Base-by-base conservation (phyloP, 768 basidiomycete species). In the Coprinopsis strossmayeri region DNA sequence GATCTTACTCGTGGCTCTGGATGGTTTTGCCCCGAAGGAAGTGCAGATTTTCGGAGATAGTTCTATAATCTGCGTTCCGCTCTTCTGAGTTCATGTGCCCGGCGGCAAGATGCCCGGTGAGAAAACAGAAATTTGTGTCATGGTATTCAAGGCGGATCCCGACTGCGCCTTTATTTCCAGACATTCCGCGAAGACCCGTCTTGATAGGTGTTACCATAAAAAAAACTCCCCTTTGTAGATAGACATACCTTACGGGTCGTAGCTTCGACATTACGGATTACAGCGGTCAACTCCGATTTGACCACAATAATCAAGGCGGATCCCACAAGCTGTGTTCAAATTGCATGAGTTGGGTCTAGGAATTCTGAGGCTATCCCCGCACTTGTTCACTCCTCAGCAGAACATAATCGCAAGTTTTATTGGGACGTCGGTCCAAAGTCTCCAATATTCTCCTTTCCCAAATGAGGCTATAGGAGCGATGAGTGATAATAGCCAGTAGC, bases 61-160 rank as follows among this genome's bases (percentile, higher is more conserved):
- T 98, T 47, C 77, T 71, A 59, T 93, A 98, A 65, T 99, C 96
- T 10, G 83, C 76, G 58, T 97, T 93, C 23, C 96, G 78, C 62
- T 98, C 96, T 27, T 86, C 84, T 2, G 91, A 72, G 58, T 95
- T 95, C 4, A 77, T 61, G 59, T 96, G 93, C 5, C 96, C 96
- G n/a, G 96, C 94, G 13, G 96, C 94, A 34, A 98, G 76, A 65
- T 98, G 96, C 2, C 91, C 91, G 7, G 95, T 97, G 53, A 99
- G 64, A 68, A 98, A 94, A 67, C 96, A 99, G 58, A 97, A 86
- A 48, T 79, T 87, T 7, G 94, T 89, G 60, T 94, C 92, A 55
- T 88, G 76, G 58, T 90, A 91, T 24, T 98, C 89, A 44, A 99
- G 70, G 11, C 96, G 84, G 54, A 99, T 91, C 4, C 86, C 93